These are phyloP conservation scores for Bruguiera hainesii DNA, from an alignment of 441 rosid species.

Conservation along the genomic window DNA sequence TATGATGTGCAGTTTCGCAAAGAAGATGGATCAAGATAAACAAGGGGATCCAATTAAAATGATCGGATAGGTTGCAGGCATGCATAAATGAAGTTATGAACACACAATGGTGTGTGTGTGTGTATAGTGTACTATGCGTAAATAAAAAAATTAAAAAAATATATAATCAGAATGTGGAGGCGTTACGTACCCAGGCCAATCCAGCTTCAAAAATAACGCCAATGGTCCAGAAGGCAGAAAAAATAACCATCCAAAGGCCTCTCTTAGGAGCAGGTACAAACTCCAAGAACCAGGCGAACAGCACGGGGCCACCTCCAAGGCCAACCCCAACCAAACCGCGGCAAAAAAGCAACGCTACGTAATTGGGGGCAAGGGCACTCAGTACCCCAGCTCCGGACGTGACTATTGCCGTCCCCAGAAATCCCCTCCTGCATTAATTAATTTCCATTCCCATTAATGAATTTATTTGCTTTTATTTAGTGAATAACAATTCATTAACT, in stretches of 20 bases:
- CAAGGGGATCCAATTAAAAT: too few relatives aligned
- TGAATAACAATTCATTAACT: too few relatives aligned
- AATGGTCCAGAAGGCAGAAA: slow-evolving; percentile 80
- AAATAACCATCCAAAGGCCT: slow-evolving; percentile 90
- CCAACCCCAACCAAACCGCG: slow-evolving; percentile 91
- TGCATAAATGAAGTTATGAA: too few relatives aligned
- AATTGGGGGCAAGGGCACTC: slow-evolving; percentile 77
- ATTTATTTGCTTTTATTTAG: too few relatives aligned
- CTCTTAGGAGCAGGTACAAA: slow-evolving; percentile 90
- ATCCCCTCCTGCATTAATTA: slow-evolving; percentile 62
- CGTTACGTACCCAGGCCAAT: slow-evolving; percentile 74
- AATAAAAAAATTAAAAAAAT: background rate
- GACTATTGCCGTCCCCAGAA: slow-evolving; percentile 69
- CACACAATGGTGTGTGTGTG: background rate
- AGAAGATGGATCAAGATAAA: background rate
- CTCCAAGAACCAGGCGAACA: slow-evolving; percentile 86
- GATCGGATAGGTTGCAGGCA: too few relatives aligned
- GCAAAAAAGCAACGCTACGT: slow-evolving; percentile 43
- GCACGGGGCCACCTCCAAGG: slow-evolving; percentile 94
- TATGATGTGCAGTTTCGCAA: too few relatives aligned
- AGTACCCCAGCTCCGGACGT: slow-evolving; percentile 74
- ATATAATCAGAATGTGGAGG: background rate
- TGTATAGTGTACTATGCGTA: too few relatives aligned
- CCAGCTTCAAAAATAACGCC: slow-evolving; percentile 83
- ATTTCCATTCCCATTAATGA: background rate